Conservation (phyloP, 2,329 filamentous ascomycete genomes). For the Monosporascus sp. region DNA sequence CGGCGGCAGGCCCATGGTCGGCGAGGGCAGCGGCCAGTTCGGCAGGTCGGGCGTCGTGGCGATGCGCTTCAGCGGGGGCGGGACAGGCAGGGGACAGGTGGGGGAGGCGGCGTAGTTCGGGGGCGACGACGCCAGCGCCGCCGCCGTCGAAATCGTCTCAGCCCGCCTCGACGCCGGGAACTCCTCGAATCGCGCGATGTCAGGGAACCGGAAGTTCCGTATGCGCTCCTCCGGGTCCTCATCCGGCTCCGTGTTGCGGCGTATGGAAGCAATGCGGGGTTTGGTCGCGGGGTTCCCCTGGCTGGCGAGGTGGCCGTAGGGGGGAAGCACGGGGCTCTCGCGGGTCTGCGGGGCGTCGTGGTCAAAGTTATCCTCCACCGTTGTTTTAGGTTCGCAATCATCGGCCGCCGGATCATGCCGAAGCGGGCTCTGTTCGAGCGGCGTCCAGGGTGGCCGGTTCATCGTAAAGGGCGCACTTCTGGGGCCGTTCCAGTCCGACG, state of each 20-base stretch:
- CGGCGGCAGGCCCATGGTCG: constrained; percentile 7
- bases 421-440: background rate
- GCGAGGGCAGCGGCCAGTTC: constrained; percentile 12
- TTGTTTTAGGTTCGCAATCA: too few species aligned
- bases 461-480: background rate
- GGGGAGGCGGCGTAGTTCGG: background rate
- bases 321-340: constrained; percentile 21
- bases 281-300: constrained; percentile 1
- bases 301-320: constrained; percentile 20
- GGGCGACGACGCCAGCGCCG: background rate
- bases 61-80: constrained; percentile 6
- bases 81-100: background rate
- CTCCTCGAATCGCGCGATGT: background rate
- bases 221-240: background rate
- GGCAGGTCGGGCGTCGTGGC: constrained; percentile 10
- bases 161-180: background rate
- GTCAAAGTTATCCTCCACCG: background rate
- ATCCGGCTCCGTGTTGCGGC: background rate
- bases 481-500: background rate
- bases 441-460: background rate
- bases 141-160: background rate
- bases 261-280: background rate
- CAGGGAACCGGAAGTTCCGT: background rate
- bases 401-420: background rate
- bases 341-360: constrained; percentile 6